Evolutionary conservation across 208 protist species (phyloP).

Genomic region (Wallacemonas sp.): DNA sequence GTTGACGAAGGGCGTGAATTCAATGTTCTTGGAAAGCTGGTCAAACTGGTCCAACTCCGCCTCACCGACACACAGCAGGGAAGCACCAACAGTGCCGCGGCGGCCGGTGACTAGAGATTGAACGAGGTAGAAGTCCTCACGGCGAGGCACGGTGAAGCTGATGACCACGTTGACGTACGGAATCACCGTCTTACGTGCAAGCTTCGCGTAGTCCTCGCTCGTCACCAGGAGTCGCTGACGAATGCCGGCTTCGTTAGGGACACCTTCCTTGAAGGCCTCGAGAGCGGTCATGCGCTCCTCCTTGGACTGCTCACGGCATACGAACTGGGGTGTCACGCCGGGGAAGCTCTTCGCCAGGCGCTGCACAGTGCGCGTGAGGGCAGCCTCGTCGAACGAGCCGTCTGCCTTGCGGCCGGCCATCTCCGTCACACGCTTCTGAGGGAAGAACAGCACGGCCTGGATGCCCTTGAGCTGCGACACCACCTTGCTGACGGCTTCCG

Average conservation of each 20-base stretch:
- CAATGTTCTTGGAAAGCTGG: constrained; percentile 58
- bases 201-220: constrained; percentile 90
- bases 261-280: constrained; percentile 87
- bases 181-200: constrained; percentile 83
- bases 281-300: constrained; percentile 67
- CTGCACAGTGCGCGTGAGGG: constrained; percentile 13
- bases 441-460: constrained; percentile 88
- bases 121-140: constrained; percentile 85
- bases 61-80: constrained; percentile 71
- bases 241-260: constrained; percentile 73
- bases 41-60: constrained; percentile 47
- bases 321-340: constrained; percentile 73
- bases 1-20: constrained; percentile 58
- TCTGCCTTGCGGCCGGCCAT: constrained; percentile 50
- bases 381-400: constrained; percentile 2
- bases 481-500: constrained; percentile 77
- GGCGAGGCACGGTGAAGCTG: constrained; percentile 77
- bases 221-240: constrained; percentile 88
- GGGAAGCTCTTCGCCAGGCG: constrained; percentile 74
- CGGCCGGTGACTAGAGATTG: constrained; percentile 83
- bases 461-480: constrained; percentile 85
- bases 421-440: constrained; percentile 79
- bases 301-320: constrained; percentile 78
- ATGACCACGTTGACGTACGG: constrained; percentile 91
- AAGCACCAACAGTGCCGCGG: constrained; percentile 76